These are phyloP conservation scores for Ascochyta viciae-villosae DNA, from an alignment of 2,329 filamentous ascomycete species.

Conservation along the genomic window DNA sequence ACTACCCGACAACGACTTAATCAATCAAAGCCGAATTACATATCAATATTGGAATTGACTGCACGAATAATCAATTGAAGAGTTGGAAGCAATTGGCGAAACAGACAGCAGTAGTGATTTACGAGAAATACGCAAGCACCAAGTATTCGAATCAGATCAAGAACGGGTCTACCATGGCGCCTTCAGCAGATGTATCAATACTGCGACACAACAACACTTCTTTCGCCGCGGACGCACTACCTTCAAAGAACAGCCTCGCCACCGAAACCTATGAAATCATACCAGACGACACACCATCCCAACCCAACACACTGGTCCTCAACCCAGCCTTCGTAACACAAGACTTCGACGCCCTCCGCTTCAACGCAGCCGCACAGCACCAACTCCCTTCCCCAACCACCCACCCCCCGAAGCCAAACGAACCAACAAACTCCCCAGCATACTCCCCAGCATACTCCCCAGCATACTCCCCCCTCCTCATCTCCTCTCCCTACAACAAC, in stretches of 20 bases:
- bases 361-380: conserved; percentile 38
- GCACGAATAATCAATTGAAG: not conserved
- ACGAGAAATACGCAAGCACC: not conserved
- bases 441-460: not conserved
- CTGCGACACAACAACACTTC: not conserved
- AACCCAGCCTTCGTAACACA: conserved; percentile 34
- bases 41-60: not conserved
- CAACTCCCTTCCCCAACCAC: conserved; percentile 27
- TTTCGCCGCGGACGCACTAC: not conserved
- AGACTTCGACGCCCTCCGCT: conserved; percentile 44
- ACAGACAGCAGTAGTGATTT: not conserved
- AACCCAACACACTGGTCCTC: conserved; percentile 20
- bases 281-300: not conserved
- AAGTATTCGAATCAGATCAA: not conserved
- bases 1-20: no score
- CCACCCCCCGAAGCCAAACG: not conserved
- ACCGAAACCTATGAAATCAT: not conserved
- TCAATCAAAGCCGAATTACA: not conserved
- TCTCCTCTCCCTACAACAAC: conserved; percentile 79
- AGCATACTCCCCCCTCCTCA: conserved; percentile 54
- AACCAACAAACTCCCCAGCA: not conserved
- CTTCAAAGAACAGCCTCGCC: not conserved
- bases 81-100: not conserved
- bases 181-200: not conserved
- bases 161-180: not conserved